Base-by-base conservation (phyloP, 495 filamentous ascomycete genomes). In the Aspergillus panamensis region DNA sequence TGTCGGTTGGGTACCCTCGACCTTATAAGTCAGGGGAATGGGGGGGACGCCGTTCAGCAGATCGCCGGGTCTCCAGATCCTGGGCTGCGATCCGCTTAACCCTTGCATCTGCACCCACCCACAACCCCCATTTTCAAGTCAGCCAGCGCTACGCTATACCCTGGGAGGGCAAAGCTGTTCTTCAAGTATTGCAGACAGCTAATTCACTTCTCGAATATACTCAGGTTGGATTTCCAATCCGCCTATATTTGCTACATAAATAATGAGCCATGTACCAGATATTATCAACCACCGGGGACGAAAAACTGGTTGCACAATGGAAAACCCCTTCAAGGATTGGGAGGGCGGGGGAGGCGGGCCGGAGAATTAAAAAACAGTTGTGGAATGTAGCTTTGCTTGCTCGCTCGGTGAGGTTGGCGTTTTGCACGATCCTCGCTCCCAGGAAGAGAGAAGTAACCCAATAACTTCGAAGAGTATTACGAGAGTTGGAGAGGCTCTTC, bases 21-120 rank as follows among this genome's bases (percentile, higher is more conserved):
- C 25, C 25, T 25, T 25, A 25, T n/a, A 39, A 39, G 35, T 39
- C 8, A 39, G 8, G 35, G 10, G 10, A 10, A 39, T 13, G 8
- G 35, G 8, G 10, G 35, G 10, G 8, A 39, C 35, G 10, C 14
- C 35, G 35, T 13, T 13, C 10, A 39, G 10, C 10, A 39, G 48
- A 50, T 32, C 25, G 48, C 19, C 16, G 20, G 48, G 17, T 29
- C 51, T 51, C 29, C 47, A 53, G 48, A 57, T 59, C 58, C 51
- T 58, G 48, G 58, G 49, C 55, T 65, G 53, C 59, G 62, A 61
- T 61, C 59, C 55, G 62, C 56, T 39, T 59, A 43, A 66, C 58
- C 63, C 63, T 66, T 66, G 63, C 63, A 62, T 66, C 8, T 35
- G 42, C 25, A 21, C 9, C 42, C n/a, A n/a, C n/a, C n/a, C n/a